Percentiles rank a stretch among this genome's conserved stretches.
Evolutionary conservation across 768 basidiomycete species (phyloP).

Genomic region (Crassisporium funariophilum): DNA sequence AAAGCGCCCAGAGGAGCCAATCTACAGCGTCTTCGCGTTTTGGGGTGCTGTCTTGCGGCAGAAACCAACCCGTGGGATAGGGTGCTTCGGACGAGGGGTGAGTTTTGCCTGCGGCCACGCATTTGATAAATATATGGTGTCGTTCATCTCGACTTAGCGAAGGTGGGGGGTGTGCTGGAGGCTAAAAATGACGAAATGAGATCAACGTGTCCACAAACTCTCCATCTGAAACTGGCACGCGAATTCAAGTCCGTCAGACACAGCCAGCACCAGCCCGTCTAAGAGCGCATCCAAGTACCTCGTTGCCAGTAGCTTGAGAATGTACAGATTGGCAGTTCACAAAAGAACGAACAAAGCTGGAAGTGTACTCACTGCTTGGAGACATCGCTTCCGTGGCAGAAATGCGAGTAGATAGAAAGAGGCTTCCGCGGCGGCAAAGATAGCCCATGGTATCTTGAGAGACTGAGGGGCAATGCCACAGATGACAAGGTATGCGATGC

Average conservation of each 20-base stretch:
- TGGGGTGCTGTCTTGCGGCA: constrained; percentile 23
- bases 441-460: constrained; percentile 9
- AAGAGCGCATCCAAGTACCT: too few species aligned
- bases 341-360: neutral
- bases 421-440: constrained; percentile 44
- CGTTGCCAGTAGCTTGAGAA: too few species aligned
- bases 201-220: neutral
- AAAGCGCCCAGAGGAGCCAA: constrained; percentile 71
- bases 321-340: too few species aligned
- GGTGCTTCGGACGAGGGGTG: constrained; percentile 27
- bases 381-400: constrained; percentile 41
- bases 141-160: constrained; percentile 44
- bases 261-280: too few species aligned
- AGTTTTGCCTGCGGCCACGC: constrained; percentile 31
- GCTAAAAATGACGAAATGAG: constrained; percentile 22
- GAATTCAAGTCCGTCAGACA: too few species aligned
- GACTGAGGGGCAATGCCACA: constrained; percentile 28
- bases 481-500: constrained; percentile 38
- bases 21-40: constrained; percentile 52
- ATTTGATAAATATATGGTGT: constrained; percentile 49
- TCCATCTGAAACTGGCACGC: too few species aligned
- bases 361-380: constrained; percentile 53
- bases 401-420: constrained; percentile 53
- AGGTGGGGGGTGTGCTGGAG: constrained; percentile 35
- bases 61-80: constrained; percentile 55